Conservation (phyloP, 2,329 filamentous ascomycete species). For the Paraphaeosphaeria sporulosa region DNA sequence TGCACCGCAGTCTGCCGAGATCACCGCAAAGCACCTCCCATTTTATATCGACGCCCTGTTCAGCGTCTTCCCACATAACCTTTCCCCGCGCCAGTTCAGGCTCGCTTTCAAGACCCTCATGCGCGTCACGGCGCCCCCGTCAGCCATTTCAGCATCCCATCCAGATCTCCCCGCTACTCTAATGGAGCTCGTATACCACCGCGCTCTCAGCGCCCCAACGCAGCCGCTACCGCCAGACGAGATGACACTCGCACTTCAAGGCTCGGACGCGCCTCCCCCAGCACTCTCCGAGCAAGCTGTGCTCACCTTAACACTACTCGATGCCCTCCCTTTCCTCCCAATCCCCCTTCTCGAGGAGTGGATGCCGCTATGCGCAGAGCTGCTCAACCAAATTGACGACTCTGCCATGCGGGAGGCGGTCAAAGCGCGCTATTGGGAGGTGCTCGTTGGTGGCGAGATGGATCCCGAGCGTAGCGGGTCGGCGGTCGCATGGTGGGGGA, state of each 20-base stretch:
- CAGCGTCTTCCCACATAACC: constrained; percentile 76
- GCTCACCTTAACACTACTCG: constrained; percentile 77
- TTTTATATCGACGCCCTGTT: constrained; percentile 87
- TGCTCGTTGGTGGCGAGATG: constrained; percentile 82
- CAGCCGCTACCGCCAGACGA: constrained; percentile 51
- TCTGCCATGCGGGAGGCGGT: constrained; percentile 68
- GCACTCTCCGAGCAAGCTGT: constrained; percentile 79
- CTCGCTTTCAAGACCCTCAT: constrained; percentile 87
- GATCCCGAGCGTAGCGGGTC: constrained; percentile 82
- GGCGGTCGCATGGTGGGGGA: constrained; percentile 87
- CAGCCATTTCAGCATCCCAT: constrained; percentile 73
- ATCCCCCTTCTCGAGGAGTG: constrained; percentile 78
- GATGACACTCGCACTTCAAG: constrained; percentile 47
- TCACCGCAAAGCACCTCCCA: constrained; percentile 76
- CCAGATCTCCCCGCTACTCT: constrained; percentile 81
- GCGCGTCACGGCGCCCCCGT: constrained; percentile 81
- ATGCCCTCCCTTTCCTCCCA: constrained; percentile 77
- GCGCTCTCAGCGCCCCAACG: constrained; percentile 64
- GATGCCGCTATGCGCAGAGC: constrained; percentile 74
- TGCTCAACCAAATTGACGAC: constrained; percentile 71
- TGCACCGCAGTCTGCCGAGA: constrained; percentile 75
- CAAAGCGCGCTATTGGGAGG: constrained; percentile 78
- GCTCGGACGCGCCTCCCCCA: constrained; percentile 42
- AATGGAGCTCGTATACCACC: constrained; percentile 77
- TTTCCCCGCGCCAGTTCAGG: constrained; percentile 86